Evolutionary conservation across 2,329 filamentous ascomycete species (phyloP).

Genomic region (Pseudophaeomoniella oleicola): DNA sequence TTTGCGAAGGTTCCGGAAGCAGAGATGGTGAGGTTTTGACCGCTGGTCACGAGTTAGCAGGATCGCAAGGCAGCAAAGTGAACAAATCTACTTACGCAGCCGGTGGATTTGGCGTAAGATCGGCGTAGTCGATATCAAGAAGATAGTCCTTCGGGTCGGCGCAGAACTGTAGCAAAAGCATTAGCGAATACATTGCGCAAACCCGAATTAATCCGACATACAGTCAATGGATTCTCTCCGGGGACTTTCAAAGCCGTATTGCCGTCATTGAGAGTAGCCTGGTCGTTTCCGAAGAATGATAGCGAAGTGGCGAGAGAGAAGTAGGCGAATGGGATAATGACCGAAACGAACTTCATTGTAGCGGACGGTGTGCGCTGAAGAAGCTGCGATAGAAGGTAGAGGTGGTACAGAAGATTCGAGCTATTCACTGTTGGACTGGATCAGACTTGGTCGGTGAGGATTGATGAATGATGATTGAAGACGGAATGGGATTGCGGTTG

Average conservation of each 20-base stretch:
- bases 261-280: not conserved
- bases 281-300: not conserved
- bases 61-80: not conserved
- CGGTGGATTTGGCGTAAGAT: conserved; percentile 76
- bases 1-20: conserved; percentile 63
- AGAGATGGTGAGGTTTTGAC: conserved; percentile 60
- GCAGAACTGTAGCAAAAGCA: conserved; percentile 43
- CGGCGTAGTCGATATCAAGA: conserved; percentile 62
- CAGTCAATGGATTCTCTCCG: conserved; percentile 1
- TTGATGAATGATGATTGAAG: too few species aligned
- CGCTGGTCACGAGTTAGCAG: conserved; percentile 37
- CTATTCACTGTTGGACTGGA: too few species aligned
- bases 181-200: too few species aligned
- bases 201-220: conserved; percentile 1
- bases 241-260: conserved; percentile 1
- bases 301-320: not conserved
- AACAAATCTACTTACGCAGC: conserved; percentile 48
- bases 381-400: not conserved
- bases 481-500: too few species aligned
- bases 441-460: too few species aligned
- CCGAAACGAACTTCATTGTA: not conserved
- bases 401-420: not conserved
- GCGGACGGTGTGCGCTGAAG: not conserved
- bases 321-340: not conserved
- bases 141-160: conserved; percentile 54